These are phyloP conservation scores for Amniculicola lignicola DNA, from an alignment of 495 filamentous ascomycete species.

Conservation along the genomic window DNA sequence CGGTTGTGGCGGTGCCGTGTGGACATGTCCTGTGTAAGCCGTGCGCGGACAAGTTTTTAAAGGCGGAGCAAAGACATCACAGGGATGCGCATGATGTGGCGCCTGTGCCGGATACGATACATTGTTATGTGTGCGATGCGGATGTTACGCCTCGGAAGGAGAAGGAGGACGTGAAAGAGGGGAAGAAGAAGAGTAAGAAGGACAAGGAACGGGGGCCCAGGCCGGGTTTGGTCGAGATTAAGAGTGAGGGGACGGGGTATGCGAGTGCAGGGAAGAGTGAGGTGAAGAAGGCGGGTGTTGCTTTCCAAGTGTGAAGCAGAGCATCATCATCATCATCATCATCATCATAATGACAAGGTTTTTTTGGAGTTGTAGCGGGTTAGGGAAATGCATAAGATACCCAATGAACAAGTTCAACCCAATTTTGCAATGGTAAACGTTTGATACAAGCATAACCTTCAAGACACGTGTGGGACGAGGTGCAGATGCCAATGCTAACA, in stretches of 20 bases:
- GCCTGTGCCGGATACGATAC: constrained; percentile 45
- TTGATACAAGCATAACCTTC: too few species aligned
- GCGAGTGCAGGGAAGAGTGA: constrained; percentile 79
- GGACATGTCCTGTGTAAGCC: constrained; percentile 90
- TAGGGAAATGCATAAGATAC: too few species aligned
- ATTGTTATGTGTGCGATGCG: constrained; percentile 86
- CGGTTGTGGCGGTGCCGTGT: constrained; percentile 85
- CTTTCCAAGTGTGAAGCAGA: constrained; percentile 65
- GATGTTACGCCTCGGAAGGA: constrained; percentile 62
- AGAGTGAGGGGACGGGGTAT: constrained; percentile 89
- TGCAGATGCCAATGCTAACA: too few species aligned
- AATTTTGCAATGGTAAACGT: too few species aligned
- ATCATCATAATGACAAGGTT: too few species aligned
- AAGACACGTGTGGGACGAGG: too few species aligned
- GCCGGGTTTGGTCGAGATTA: constrained; percentile 79
- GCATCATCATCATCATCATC: too few species aligned
- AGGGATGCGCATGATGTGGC: constrained; percentile 61
- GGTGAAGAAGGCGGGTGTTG: constrained; percentile 73
- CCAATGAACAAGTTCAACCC: too few species aligned
- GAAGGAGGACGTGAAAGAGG: constrained; percentile 41
- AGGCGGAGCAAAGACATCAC: constrained; percentile 38
- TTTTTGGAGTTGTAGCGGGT: too few species aligned
- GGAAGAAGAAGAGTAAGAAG: constrained; percentile 45
- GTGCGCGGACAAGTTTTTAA: constrained; percentile 86
- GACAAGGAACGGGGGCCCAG: constrained; percentile 57